A percentile compares a stretch with the other conserved stretches of the same genome.
Conservation (phyloP, 1,284 basidiomycete species). For the Apiotrichum akiyoshidainum region DNA sequence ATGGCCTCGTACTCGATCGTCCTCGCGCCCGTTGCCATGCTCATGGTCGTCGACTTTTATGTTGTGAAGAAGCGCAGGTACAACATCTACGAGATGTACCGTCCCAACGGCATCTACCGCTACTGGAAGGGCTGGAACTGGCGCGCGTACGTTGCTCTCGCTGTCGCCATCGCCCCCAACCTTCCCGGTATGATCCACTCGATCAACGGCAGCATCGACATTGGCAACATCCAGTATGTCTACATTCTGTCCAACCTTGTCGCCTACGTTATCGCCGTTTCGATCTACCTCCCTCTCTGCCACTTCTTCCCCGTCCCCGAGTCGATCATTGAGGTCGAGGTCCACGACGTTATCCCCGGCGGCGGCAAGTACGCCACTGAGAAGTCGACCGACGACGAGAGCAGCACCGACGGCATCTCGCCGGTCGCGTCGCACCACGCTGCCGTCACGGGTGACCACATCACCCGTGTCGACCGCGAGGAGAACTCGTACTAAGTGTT, state of each 20-base stretch:
- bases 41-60: constrained; percentile 42
- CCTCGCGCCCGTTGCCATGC: constrained; percentile 39
- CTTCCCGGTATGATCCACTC: constrained; percentile 58
- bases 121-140: constrained; percentile 62
- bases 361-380: not conserved
- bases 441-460: not conserved
- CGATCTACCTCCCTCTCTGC: constrained; percentile 64
- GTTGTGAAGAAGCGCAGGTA: constrained; percentile 31
- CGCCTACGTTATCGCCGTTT: constrained; percentile 24
- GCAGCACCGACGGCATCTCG: not conserved
- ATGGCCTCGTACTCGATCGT: constrained; percentile 46
- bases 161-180: constrained; percentile 73
- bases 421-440: not conserved
- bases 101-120: constrained; percentile 38
- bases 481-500: not conserved
- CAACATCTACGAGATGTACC: constrained; percentile 42
- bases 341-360: constrained; percentile 45
- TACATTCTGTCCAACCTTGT: constrained; percentile 49
- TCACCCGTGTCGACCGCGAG: not conserved
- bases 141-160: constrained; percentile 53
- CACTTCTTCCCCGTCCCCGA: constrained; percentile 60
- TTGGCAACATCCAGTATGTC: constrained; percentile 57
- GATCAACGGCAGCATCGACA: constrained; percentile 54
- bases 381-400: not conserved
- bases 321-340: constrained; percentile 59